Evolutionary conservation across 225 moss, liverwort and hornwort genomes (phyloP), one percentile per base, ranked within the genome.

Genomic region (Neckera pumila): DNA sequence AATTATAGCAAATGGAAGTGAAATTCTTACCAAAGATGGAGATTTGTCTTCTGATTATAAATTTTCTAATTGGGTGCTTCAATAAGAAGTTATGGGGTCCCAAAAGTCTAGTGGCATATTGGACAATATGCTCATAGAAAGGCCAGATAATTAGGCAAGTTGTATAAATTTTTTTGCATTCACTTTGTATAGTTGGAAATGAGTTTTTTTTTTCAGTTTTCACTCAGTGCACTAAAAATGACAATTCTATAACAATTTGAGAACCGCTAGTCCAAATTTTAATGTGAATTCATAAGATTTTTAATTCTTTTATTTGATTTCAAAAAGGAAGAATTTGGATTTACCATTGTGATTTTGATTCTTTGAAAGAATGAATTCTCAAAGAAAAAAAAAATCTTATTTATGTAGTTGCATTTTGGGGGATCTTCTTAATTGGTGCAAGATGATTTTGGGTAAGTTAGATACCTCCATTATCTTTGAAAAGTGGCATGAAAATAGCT

Each of bases 361-460:
- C 40, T 70, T 70, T 25, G 2, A 14, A 38, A 2, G 1, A 21
- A 70, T 70, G 23, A 23, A 0, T 14, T 40, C 1, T 70, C 1
- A 14, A 38, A 38, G 7, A n/a, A n/a, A 21, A 17, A 21, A 25
- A 14, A 40, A 14, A 70, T 70, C 7, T 40, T 14, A 70, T 38
- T 40, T 23, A 69, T 7, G 1, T 69, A 69, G 13, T 22, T 23
- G 38, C 13, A 13, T 38, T 38, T 70, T 13, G 22, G 22, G 1
- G 4, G 3, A 40, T 40, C 12, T 4, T 70, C 25, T 40, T 40
- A n/a, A n/a, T n/a, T n/a, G 0, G 2, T 23, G 1, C 2, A 25
- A 70, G 25, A 40, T 70, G 14, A 40, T 38, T n/a, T 23, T 7
- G 7, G 23, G 0, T 38, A 69, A 38, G 23, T 69, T 38, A 10